These are phyloP conservation scores for Vinca minor DNA, from an alignment of 257 asterid genomes.

Conservation along the genomic window DNA sequence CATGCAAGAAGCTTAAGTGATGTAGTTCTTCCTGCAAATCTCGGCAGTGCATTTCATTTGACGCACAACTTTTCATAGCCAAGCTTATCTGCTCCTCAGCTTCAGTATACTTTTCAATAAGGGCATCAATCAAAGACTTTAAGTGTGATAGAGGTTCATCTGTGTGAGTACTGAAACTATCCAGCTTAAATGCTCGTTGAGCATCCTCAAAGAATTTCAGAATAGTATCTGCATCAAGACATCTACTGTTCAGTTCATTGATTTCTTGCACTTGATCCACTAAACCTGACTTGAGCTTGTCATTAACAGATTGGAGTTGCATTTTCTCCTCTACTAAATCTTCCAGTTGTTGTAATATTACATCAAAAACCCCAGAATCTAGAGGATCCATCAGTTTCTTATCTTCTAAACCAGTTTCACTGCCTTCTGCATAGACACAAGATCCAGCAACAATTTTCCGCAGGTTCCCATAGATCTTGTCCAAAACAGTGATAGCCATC, in stretches of 20 bases:
- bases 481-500: constrained; percentile 35
- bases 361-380: constrained; percentile 36
- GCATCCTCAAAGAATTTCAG: constrained; percentile 48
- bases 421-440: constrained; percentile 30
- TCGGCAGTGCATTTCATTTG: constrained; percentile 46
- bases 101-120: constrained; percentile 55
- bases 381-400: constrained; percentile 36
- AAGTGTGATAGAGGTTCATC: constrained; percentile 45
- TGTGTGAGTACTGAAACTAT: constrained; percentile 25
- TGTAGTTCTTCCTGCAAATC: constrained; percentile 52
- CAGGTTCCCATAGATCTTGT: constrained; percentile 41
- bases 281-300: constrained; percentile 50
- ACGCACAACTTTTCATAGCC: constrained; percentile 22
- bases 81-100: constrained; percentile 41
- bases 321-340: constrained; percentile 39
- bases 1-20: constrained; percentile 36
- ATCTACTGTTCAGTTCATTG: constrained; percentile 42
- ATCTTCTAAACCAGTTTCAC: constrained; percentile 25
- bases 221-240: constrained; percentile 40
- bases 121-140: constrained; percentile 49
- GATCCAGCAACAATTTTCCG: constrained; percentile 35
- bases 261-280: constrained; percentile 37
- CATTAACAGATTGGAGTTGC: constrained; percentile 46
- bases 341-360: constrained; percentile 49
- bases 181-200: constrained; percentile 48